Evolutionary conservation across 768 basidiomycete species (phyloP).

Genomic region (Xanthoconium stramineum): DNA sequence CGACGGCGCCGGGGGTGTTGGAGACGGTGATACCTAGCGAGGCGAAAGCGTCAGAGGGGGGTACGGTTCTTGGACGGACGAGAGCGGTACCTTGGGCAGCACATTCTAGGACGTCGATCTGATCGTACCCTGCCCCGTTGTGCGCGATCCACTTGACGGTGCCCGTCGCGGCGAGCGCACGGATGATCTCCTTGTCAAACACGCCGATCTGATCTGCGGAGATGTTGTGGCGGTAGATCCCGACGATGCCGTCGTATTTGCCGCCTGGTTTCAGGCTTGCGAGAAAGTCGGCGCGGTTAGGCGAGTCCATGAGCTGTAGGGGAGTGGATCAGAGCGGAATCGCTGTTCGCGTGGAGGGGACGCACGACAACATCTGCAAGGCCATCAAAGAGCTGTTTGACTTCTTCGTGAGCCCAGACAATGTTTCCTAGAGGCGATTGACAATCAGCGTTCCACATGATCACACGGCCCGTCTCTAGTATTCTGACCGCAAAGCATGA

Average conservation of each 20-base stretch:
- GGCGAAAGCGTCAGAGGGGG: too few relatives aligned
- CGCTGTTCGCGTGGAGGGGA: slow-evolving; percentile 1
- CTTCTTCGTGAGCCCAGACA: slow-evolving; percentile 79
- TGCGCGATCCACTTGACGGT: slow-evolving; percentile 85
- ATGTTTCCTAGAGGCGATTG: slow-evolving; percentile 49
- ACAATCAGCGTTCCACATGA: neutral
- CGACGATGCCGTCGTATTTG: slow-evolving; percentile 70
- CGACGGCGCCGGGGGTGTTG: slow-evolving; percentile 87
- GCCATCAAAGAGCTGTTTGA: slow-evolving; percentile 56
- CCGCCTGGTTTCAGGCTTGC: slow-evolving; percentile 58
- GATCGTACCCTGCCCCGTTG: slow-evolving; percentile 92
- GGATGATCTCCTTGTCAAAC: slow-evolving; percentile 78
- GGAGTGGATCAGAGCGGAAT: neutral
- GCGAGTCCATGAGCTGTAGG: slow-evolving; percentile 52
- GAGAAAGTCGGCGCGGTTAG: slow-evolving; percentile 66
- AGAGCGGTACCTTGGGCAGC: slow-evolving; percentile 59
- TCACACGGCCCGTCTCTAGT: neutral
- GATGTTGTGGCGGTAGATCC: slow-evolving; percentile 75
- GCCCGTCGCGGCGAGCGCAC: slow-evolving; percentile 49
- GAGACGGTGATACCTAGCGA: slow-evolving; percentile 59
- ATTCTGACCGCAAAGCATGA: slow-evolving; percentile 35
- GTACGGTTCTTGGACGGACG: neutral
- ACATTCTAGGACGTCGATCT: slow-evolving; percentile 74
- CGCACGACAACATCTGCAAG: slow-evolving; percentile 78
- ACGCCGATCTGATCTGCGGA: slow-evolving; percentile 65